A percentile compares a stretch with the other conserved stretches of the same genome.
Conservation (phyloP, 1,284 basidiomycete species). For the Porphyrellus sp. region DNA sequence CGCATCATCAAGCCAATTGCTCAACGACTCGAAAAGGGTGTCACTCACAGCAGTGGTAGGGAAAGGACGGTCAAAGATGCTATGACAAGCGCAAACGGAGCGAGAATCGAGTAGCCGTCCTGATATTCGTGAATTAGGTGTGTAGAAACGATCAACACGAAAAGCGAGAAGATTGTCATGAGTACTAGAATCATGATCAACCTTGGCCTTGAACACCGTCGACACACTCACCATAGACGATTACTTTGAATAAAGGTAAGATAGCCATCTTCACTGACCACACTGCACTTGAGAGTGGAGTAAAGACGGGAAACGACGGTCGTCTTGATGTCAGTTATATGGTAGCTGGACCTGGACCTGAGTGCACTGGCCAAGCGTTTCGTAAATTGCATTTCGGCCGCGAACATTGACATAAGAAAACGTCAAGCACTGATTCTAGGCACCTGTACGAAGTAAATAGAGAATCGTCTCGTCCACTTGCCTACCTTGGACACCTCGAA, state of each 20-base stretch:
- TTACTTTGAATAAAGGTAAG: conserved; percentile 25
- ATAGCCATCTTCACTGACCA: conserved; percentile 18
- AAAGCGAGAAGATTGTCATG: conserved; percentile 17
- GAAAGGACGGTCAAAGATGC: conserved; percentile 18
- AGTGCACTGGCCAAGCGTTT: too few relatives aligned
- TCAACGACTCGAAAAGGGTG: background rate
- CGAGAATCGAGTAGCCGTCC: conserved; percentile 8
- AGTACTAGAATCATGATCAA: conserved; percentile 12
- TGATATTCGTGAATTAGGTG: conserved; percentile 7
- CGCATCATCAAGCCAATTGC: background rate
- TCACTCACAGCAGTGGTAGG: conserved; percentile 27
- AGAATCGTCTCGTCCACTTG: too few relatives aligned
- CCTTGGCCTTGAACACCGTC: background rate
- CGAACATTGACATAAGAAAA: background rate
- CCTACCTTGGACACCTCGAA: too few relatives aligned
- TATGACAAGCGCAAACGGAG: conserved; percentile 16
- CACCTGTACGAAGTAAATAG: too few relatives aligned
- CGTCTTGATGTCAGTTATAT: too few relatives aligned
- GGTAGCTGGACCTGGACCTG: too few relatives aligned
- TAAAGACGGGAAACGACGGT: background rate
- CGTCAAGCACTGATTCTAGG: too few relatives aligned
- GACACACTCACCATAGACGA: conserved; percentile 23
- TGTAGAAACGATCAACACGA: conserved; percentile 23
- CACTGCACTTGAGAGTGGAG: background rate
- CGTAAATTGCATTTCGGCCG: too few relatives aligned